A percentile compares a stretch with the other conserved stretches of the same genome.
These are phyloP conservation scores for Atkinsonella hypoxylon DNA, from an alignment of 2,329 filamentous ascomycete genomes.

Conservation along the genomic window DNA sequence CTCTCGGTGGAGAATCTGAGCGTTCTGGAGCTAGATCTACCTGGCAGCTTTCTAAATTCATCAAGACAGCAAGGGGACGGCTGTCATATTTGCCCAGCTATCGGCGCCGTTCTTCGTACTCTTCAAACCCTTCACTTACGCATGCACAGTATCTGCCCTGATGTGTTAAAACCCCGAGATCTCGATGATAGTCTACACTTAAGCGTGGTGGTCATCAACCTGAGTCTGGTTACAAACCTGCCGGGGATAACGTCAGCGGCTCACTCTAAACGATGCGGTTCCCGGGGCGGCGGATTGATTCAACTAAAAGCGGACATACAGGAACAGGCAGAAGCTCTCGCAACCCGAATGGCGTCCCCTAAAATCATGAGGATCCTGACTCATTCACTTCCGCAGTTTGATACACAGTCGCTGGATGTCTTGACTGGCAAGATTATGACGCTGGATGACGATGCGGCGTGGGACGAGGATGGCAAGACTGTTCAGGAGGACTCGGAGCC, in stretches of 20 bases:
- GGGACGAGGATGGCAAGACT: conserved; percentile 11
- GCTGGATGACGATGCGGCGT: conserved; percentile 8
- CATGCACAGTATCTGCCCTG: conserved; percentile 11
- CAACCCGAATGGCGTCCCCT: conserved; percentile 7
- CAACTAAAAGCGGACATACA: conserved; percentile 9
- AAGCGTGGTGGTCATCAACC: conserved; percentile 8
- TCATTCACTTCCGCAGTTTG: conserved; percentile 7
- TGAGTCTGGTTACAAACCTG: conserved; percentile 7
- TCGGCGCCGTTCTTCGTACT: conserved; percentile 8
- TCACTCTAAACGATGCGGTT: conserved; percentile 9
- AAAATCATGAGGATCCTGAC: conserved; percentile 10
- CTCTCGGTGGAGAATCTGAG: conserved; percentile 10
- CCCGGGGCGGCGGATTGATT: conserved; percentile 2
- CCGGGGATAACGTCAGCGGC: conserved; percentile 7
- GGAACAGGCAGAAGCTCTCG: conserved; percentile 9
- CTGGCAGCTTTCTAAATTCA: conserved; percentile 2
- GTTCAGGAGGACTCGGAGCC: conserved; percentile 6
- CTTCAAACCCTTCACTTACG: conserved; percentile 11
- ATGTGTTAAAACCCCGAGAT: conserved; percentile 9
- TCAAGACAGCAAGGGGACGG: not conserved
- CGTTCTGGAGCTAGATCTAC: conserved; percentile 10
- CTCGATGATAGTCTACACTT: conserved; percentile 4
- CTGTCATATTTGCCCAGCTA: conserved; percentile 9
- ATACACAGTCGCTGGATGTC: conserved; percentile 10
- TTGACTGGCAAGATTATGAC: conserved; percentile 11